Base-by-base conservation (phyloP, 2,329 filamentous ascomycete genomes). In the Tolypocladium album region DNA sequence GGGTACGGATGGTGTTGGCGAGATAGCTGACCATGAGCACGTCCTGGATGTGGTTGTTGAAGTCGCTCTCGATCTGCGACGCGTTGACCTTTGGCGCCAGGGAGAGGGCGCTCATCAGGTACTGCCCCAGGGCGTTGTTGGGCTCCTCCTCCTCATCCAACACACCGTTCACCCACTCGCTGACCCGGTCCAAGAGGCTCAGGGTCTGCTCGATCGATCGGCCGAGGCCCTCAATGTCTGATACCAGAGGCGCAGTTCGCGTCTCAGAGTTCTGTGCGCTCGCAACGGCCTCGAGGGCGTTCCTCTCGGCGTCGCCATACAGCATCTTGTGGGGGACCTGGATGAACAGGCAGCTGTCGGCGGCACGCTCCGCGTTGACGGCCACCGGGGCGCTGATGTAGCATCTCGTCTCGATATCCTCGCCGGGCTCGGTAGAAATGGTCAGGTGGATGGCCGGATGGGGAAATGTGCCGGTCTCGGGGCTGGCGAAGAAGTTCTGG, bases 1-100 rank as follows among this genome's bases (percentile, higher is more conserved):
- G 94, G 67, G 93, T 97, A 76, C 93, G 91, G 78, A 97, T 96
- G 66, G 92, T 97, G 83, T 97, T 99, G 74, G 94, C 92, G 65
- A 99, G 84, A 81, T 99, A 99, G 67, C 92, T 96, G 69, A 99
- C 92, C 75, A 97, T 92, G 66, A 99, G 87, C 63, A 99, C 92
- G 75, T 99, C 94, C 80, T 99, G 94, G 76, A 99, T 92, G 80
- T 99, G 94, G 82, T 96, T 96, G 86, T 99, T 99, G 85, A 99
- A 99, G 81, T 97, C 92, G 73, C 88, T 84, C 82, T 99, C 94
- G 72, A 99, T 92, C 74, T 95, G 89, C 63, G 86, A 83, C 43
- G 88, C 81, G 70, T 96, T 90, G 63, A 97, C 94, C 83, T 97
- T 99, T 70, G 94, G 94, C 60, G 93, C 91, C 64, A 99, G 81